These are phyloP conservation scores for Candida boidinii DNA, from an alignment of 805 yeast genomes.

Conservation along the genomic window DNA sequence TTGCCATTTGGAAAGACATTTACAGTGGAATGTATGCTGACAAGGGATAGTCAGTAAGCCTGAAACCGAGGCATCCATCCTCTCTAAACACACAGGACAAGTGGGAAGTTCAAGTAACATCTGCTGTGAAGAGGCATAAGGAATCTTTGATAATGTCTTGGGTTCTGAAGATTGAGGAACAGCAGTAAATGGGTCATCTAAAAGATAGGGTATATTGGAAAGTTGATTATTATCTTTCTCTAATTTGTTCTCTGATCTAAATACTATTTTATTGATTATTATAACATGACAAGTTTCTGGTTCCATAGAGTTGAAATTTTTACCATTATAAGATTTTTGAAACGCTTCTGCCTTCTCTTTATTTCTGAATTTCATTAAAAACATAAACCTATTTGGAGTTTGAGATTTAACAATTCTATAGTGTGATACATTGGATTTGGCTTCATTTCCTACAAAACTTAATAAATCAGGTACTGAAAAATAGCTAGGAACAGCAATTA, in stretches of 20 bases:
- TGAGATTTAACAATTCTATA: constrained; percentile 63
- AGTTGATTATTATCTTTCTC: constrained; percentile 12
- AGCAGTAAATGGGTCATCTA: constrained; percentile 65
- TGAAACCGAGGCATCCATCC: constrained; percentile 73
- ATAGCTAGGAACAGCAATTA: constrained; percentile 81
- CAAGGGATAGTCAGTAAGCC: constrained; percentile 86
- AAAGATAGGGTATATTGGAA: constrained; percentile 51
- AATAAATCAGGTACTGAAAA: constrained; percentile 77
- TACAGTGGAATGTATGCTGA: constrained; percentile 89
- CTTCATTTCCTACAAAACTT: constrained; percentile 67
- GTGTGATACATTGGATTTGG: constrained; percentile 51
- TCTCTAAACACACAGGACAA: constrained; percentile 87
- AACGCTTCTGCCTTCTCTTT: constrained; percentile 52
- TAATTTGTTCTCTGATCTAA: constrained; percentile 24
- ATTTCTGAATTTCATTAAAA: constrained; percentile 63
- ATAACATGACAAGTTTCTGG: constrained; percentile 79
- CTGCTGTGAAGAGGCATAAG: no score
- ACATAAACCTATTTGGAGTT: constrained; percentile 63
- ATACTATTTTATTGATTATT: constrained; percentile 50
- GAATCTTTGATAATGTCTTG: no score
- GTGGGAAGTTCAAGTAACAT: constrained; percentile 82
- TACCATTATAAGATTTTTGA: constrained; percentile 60
- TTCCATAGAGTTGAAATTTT: constrained; percentile 76
- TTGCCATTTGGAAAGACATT: constrained; percentile 79
- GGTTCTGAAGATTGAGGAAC: constrained; percentile 11